These are phyloP conservation scores for Fragaria iinumae DNA, from an alignment of 306 rosid genomes.

Conservation along the genomic window DNA sequence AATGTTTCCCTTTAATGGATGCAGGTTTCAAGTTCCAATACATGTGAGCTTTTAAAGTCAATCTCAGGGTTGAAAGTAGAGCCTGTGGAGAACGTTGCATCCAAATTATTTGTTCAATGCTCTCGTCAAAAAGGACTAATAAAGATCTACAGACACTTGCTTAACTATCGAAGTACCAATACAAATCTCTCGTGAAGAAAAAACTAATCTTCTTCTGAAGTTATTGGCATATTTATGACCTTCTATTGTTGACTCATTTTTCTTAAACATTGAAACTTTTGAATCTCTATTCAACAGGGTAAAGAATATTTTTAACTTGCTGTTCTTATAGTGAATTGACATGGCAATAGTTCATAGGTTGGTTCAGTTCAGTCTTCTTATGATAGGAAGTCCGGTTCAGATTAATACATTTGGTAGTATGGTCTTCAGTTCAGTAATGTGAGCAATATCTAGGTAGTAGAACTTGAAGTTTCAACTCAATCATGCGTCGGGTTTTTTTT, in stretches of 20 bases:
- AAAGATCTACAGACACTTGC: slow-evolving; percentile 95
- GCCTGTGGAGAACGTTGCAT: slow-evolving; percentile 91
- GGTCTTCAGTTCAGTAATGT: background rate
- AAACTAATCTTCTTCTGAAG: background rate
- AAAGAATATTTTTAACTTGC: background rate
- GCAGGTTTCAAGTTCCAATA: slow-evolving; percentile 89
- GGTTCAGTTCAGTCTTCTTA: background rate
- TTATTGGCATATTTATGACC: background rate
- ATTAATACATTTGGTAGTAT: background rate
- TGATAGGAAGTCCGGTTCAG: background rate
- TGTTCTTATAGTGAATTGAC: background rate
- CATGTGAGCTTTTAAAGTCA: slow-evolving; percentile 84
- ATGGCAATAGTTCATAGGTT: background rate
- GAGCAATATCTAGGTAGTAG: background rate
- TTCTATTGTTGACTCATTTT: background rate
- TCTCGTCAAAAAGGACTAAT: slow-evolving; percentile 96
- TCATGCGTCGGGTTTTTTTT: background rate
- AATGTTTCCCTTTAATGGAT: slow-evolving; percentile 28
- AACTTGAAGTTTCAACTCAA: slow-evolving; percentile 2
- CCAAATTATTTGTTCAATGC: slow-evolving; percentile 95
- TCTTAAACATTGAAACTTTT: background rate
- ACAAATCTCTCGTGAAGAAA: slow-evolving; percentile 1
- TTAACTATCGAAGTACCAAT: slow-evolving; percentile 75
- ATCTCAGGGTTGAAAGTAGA: slow-evolving; percentile 79
- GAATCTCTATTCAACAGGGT: background rate